phyloP scores from a whole-genome alignment of 345 rosid genomes.

The Eucalyptus fibrosa region DNA sequence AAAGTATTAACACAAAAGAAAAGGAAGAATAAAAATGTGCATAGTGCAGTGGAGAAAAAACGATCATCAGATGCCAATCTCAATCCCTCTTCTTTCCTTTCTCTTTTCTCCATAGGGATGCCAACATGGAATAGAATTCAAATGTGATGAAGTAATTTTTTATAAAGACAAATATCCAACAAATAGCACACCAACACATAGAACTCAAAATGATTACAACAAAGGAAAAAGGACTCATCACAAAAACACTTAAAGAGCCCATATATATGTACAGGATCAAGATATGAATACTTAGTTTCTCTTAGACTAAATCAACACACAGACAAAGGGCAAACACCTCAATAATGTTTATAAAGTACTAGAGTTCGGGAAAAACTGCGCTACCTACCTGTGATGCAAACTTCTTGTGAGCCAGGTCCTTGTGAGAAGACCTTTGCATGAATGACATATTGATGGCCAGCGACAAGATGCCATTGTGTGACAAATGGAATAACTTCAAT shows the following conservation, averaged over 20 bases:
- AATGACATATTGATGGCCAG: conserved; percentile 54
- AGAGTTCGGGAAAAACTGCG: background rate
- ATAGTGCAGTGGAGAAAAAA: background rate
- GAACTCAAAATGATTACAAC: background rate
- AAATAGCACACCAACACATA: background rate
- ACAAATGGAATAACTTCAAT: conserved; percentile 33
- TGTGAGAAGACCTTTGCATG: conserved; percentile 58
- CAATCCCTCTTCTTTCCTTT: background rate
- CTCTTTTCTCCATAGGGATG: background rate
- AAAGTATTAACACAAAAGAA: background rate
- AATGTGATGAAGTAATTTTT: background rate
- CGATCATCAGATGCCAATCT: background rate
- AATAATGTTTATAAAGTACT: background rate
- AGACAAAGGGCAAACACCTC: background rate
- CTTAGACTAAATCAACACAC: background rate
- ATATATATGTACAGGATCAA: background rate
- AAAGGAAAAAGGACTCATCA: background rate
- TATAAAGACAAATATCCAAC: background rate
- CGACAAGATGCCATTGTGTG: conserved; percentile 63
- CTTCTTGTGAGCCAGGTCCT: conserved; percentile 58
- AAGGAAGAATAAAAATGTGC: background rate
- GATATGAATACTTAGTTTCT: background rate
- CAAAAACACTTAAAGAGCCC: background rate
- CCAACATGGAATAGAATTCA: background rate
- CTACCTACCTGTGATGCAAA: conserved; percentile 53